These are phyloP conservation scores for Penicillium malachiteum DNA, from an alignment of 495 filamentous ascomycete genomes.

Conservation along the genomic window DNA sequence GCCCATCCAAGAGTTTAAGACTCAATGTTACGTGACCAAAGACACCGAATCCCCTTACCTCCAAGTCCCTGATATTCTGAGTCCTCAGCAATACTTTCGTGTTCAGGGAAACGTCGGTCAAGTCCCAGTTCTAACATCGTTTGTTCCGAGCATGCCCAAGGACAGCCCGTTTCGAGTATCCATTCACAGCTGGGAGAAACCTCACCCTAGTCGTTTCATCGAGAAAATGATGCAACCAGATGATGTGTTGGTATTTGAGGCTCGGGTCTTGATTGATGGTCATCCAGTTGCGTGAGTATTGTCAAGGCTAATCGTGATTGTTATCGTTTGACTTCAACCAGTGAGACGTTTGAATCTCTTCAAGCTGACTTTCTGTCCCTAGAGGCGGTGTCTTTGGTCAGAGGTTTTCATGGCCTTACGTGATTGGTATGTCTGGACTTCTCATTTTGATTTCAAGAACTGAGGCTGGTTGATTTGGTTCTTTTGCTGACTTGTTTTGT, in stretches of 20 bases:
- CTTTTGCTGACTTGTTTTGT: background rate
- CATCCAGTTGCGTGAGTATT: conserved; percentile 58
- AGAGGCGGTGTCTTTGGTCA: conserved; percentile 56
- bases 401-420: conserved; percentile 59
- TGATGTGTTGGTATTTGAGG: conserved; percentile 63
- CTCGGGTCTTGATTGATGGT: conserved; percentile 71
- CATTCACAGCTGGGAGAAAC: conserved; percentile 76
- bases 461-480: conserved; percentile 9
- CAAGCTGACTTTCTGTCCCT: background rate
- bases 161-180: conserved; percentile 71
- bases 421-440: conserved; percentile 44
- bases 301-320: background rate
- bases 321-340: background rate
- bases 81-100: conserved; percentile 25
- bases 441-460: conserved; percentile 7
- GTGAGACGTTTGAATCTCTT: background rate
- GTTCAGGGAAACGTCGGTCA: conserved; percentile 38
- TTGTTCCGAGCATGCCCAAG: conserved; percentile 64
- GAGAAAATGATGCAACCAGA: conserved; percentile 59
- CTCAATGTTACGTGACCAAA: conserved; percentile 71
- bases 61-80: conserved; percentile 28
- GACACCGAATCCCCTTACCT: conserved; percentile 52
- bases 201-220: conserved; percentile 60
- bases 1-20: conserved; percentile 85
- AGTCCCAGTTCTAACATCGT: conserved; percentile 73